Evolutionary conservation across 2,329 filamentous ascomycete species (phyloP).

Genomic region (Aspergillus ochraceoroseus): DNA sequence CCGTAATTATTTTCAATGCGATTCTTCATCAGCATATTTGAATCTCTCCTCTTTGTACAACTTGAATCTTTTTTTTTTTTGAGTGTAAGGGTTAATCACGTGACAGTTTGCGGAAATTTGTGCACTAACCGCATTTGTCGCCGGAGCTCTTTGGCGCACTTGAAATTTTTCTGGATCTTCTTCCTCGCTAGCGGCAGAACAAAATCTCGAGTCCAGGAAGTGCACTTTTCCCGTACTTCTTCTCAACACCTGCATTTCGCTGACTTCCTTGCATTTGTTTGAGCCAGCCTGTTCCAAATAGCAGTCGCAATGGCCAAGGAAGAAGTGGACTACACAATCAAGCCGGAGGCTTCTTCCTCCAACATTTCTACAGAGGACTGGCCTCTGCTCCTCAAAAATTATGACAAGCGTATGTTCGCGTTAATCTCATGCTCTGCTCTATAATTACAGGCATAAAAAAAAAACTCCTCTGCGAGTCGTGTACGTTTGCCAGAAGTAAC

Average conservation of each 20-base stretch:
- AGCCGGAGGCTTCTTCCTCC: constrained; percentile 78
- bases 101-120: constrained; percentile 15
- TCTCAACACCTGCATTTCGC: constrained; percentile 20
- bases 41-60: not conserved
- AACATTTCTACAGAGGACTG: constrained; percentile 80
- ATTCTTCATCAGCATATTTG: not conserved
- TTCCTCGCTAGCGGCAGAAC: constrained; percentile 23
- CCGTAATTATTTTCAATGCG: too few species aligned
- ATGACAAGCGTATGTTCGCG: constrained; percentile 70
- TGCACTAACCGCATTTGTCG: constrained; percentile 24
- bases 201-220: constrained; percentile 22
- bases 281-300: constrained; percentile 28
- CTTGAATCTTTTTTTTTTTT: not conserved
- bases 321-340: constrained; percentile 78
- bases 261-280: constrained; percentile 17
- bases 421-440: constrained; percentile 9
- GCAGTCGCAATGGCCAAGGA: constrained; percentile 50
- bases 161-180: constrained; percentile 28
- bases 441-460: constrained; percentile 8
- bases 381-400: constrained; percentile 94
- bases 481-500: constrained; percentile 10
- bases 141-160: constrained; percentile 24
- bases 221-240: constrained; percentile 24
- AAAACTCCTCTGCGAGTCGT: not conserved
- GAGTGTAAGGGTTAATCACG: constrained; percentile 10